These are phyloP conservation scores for Durusdinium trenchii DNA, from an alignment of 73 alveolate genomes.

Conservation along the genomic window DNA sequence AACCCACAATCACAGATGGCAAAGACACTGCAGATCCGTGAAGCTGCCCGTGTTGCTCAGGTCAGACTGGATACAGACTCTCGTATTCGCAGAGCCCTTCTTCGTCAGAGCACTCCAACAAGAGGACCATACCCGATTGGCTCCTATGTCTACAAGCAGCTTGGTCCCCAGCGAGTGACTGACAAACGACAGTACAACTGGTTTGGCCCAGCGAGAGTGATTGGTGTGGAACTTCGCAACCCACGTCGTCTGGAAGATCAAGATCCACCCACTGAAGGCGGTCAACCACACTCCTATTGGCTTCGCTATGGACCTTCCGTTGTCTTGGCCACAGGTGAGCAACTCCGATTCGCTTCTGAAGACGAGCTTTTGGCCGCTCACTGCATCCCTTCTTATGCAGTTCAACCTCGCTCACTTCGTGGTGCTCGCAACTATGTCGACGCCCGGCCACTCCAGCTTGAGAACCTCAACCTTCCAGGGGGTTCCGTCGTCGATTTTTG, in stretches of 20 bases:
- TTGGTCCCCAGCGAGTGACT: background rate
- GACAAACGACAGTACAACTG: background rate
- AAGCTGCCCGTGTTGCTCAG: background rate
- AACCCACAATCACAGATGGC: slow-evolving; percentile 30
- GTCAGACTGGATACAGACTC: slow-evolving; percentile 5
- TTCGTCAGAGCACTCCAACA: background rate
- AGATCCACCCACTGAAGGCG: slow-evolving; percentile 6
- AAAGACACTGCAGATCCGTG: background rate
- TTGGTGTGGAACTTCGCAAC: slow-evolving; percentile 20
- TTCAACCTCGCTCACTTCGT: no score
- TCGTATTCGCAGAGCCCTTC: slow-evolving; percentile 4
- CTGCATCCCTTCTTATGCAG: no score
- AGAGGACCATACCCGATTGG: slow-evolving; percentile 12
- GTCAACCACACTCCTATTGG: slow-evolving; percentile 61
- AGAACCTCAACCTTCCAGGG: no score
- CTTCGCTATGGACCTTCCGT: background rate
- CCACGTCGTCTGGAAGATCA: background rate
- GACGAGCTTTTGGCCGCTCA: no score
- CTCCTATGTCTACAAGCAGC: background rate
- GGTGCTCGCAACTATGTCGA: no score
- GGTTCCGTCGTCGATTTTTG: no score
- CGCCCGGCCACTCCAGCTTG: no score
- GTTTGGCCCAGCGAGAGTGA: slow-evolving; percentile 21
- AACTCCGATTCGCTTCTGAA: slow-evolving; percentile 7
- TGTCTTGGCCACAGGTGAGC: slow-evolving; percentile 19